phyloP scores from a whole-genome alignment of 257 asterid species.

The Ilex aquifolium region DNA sequence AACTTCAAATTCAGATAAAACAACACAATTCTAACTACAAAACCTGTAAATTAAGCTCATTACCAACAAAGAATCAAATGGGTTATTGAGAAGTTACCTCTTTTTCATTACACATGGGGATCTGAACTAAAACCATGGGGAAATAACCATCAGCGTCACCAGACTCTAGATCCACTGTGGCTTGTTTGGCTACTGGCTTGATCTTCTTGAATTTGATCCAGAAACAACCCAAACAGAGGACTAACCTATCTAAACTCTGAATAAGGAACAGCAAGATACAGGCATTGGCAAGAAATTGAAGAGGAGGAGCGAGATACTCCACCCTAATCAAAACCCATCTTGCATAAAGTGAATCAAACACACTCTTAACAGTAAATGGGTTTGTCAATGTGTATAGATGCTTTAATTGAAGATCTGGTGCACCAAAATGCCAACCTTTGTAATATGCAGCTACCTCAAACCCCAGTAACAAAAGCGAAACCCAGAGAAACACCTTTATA shows the following conservation, averaged over 20 bases:
- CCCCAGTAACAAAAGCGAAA: constrained; percentile 52
- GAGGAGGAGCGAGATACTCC: constrained; percentile 83
- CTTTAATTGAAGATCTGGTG: constrained; percentile 54
- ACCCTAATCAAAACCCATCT: constrained; percentile 76
- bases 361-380: constrained; percentile 46
- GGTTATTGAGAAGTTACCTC: constrained; percentile 38
- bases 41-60: constrained; percentile 3
- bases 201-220: constrained; percentile 63
- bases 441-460: constrained; percentile 72
- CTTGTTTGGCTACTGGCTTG: constrained; percentile 58
- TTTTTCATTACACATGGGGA: constrained; percentile 98
- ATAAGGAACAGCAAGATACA: constrained; percentile 64
- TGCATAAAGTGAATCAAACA: constrained; percentile 55
- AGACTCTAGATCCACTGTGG: constrained; percentile 57
- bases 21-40: not conserved
- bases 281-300: constrained; percentile 63
- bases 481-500: constrained; percentile 53
- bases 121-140: constrained; percentile 96
- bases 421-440: constrained; percentile 78
- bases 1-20: constrained; percentile 4
- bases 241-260: constrained; percentile 81
- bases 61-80: not conserved
- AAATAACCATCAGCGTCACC: constrained; percentile 65
- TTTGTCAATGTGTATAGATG: constrained; percentile 36
- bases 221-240: constrained; percentile 78